phyloP scores from a whole-genome alignment of 148 eudicot species.

The Rhododendron kiyosumense region DNA sequence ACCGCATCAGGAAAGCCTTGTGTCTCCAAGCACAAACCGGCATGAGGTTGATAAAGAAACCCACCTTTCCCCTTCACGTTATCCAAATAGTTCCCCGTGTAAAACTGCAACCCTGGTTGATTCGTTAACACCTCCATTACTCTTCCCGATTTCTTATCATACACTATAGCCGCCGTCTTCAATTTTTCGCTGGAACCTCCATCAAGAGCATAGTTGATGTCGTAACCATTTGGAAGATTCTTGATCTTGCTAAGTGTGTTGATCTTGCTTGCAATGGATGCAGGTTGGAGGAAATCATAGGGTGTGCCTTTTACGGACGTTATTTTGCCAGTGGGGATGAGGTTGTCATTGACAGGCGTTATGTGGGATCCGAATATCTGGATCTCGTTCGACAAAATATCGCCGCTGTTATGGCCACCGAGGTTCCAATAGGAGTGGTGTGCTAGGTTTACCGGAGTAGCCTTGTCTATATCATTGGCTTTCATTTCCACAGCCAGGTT shows the following conservation, averaged over 20 bases:
- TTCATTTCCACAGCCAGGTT: slow-evolving; percentile 44
- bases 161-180: slow-evolving; percentile 48
- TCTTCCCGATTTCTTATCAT: slow-evolving; percentile 45
- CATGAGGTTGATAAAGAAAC: slow-evolving; percentile 38
- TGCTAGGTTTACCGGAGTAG: slow-evolving; percentile 85
- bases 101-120: slow-evolving; percentile 75
- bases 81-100: slow-evolving; percentile 41
- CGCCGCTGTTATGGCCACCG: slow-evolving; percentile 60
- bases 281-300: slow-evolving; percentile 54
- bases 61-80: slow-evolving; percentile 64
- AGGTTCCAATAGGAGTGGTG: slow-evolving; percentile 91
- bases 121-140: slow-evolving; percentile 50
- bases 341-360: slow-evolving; percentile 48
- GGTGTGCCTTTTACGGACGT: slow-evolving; percentile 57
- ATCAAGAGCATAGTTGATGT: slow-evolving; percentile 70
- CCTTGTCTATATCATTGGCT: slow-evolving; percentile 61
- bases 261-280: slow-evolving; percentile 34
- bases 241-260: slow-evolving; percentile 12
- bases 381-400: slow-evolving; percentile 46
- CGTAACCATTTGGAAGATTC: slow-evolving; percentile 43
- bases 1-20: slow-evolving; percentile 86
- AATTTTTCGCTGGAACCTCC: slow-evolving; percentile 10
- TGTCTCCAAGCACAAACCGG: slow-evolving; percentile 74
- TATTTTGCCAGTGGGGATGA: slow-evolving; percentile 82
- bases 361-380: slow-evolving; percentile 59